A percentile compares a stretch with the other conserved stretches of the same genome.
phyloP scores from a whole-genome alignment of 139 green algal genomes.

The Picochlorum sp. region DNA sequence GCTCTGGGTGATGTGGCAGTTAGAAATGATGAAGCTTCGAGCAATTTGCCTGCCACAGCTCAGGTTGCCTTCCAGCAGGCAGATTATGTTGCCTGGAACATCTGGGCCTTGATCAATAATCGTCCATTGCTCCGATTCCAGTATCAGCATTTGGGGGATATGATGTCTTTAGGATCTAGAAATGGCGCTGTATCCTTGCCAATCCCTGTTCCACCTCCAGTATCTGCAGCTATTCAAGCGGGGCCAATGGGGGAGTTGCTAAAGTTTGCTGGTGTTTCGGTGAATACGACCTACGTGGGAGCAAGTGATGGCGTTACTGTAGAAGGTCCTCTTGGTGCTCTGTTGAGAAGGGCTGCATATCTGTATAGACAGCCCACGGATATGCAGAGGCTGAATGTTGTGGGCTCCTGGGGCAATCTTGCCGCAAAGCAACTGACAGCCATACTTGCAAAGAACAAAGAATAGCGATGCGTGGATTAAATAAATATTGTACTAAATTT shows the following conservation, averaged over 20 bases:
- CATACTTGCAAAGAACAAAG: background rate
- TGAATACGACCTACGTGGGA: constrained; percentile 8
- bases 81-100: constrained; percentile 96
- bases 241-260: constrained; percentile 52
- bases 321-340: constrained; percentile 67
- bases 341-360: constrained; percentile 75
- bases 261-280: constrained; percentile 35
- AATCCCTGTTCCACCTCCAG: constrained; percentile 32
- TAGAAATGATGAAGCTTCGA: background rate
- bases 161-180: constrained; percentile 84
- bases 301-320: constrained; percentile 46
- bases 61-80: constrained; percentile 97
- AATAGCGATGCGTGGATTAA: background rate
- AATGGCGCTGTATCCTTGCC: constrained; percentile 72
- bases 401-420: constrained; percentile 39
- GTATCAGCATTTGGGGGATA: constrained; percentile 95
- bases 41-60: constrained; percentile 45
- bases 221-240: constrained; percentile 19
- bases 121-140: constrained; percentile 83
- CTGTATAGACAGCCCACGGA: constrained; percentile 84
- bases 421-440: background rate
- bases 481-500: too few species aligned
- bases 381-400: constrained; percentile 68
- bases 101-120: constrained; percentile 87
- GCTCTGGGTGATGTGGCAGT: constrained; percentile 78